Evolutionary conservation across 371 early-diverging fungal genomes (phyloP), one percentile per base, ranked within the genome.

Genomic region (Vairimorpha ceranae): DNA sequence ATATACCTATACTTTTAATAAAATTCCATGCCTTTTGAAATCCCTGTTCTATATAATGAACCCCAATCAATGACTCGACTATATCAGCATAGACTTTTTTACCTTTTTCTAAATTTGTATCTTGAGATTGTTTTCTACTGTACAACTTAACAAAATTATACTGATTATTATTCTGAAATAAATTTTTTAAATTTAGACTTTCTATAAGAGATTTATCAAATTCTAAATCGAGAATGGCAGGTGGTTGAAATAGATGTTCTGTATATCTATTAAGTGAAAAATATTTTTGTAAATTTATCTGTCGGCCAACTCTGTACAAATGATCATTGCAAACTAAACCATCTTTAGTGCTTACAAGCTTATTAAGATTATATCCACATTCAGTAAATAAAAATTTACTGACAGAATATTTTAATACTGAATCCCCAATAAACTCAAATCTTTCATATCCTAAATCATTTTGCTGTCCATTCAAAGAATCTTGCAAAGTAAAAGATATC

Each of bases 381-480:
- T 33, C 51, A 12, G 54, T 32, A 66, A 72, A 56, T 23, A 75
- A 56, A 68, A 46, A 72, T 32, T 65, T 67, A 29, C 90, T 87
- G 0, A 87, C 85, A 29, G 89, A 82, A 66, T 90, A 87, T 80
- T 94, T 95, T n/a, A 96, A 85, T 69, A 93, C 88, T 6, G 90
- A 87, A 77, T 96, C 96, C 0, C 96, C 96, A 0, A 95, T 82
- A 6, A 90, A 89, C 82, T 96, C 95, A 0, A 96, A 84, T 3
- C 95, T 89, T 82, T 96, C 93, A 76, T 95, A 96, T 74, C 91
- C 86, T 73, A 85, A 38, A 43, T 46, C 30, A 23, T 27, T 17
- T 7, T 36, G 41, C 45, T 56, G 33, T 12, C 27, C 38, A 56
- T 23, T 25, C 33, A 0, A 64, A 12, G 66, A 15, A 1, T 19